These are phyloP conservation scores for Wickerhamomyces canadensis DNA, from an alignment of 805 yeast species.

Conservation along the genomic window DNA sequence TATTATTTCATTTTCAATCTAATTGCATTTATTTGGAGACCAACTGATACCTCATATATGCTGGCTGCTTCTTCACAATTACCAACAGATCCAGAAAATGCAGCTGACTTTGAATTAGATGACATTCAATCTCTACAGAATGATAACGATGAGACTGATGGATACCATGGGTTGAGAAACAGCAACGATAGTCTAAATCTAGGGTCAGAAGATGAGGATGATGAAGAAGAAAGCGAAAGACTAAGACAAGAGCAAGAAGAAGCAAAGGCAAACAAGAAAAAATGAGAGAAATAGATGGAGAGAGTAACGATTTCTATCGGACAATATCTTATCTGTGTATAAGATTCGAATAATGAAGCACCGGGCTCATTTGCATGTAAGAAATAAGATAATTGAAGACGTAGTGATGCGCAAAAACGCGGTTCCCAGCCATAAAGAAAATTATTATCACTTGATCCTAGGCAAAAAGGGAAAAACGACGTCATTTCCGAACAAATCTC, in stretches of 20 bases:
- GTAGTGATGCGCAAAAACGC: too few species aligned
- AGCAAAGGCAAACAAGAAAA: conserved; percentile 1
- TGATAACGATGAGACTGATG: conserved; percentile 34
- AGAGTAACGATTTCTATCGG: too few species aligned
- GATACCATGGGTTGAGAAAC: conserved; percentile 21
- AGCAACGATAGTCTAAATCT: conserved; percentile 24
- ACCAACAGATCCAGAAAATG: conserved; percentile 72
- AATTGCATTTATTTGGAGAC: conserved; percentile 93
- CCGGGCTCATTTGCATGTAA: too few species aligned
- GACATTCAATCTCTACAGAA: conserved; percentile 42
- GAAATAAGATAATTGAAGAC: too few species aligned
- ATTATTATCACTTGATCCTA: too few species aligned
- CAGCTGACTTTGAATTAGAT: conserved; percentile 61
- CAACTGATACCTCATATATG: conserved; percentile 91
- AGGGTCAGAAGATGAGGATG: conserved; percentile 17
- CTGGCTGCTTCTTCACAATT: conserved; percentile 91
- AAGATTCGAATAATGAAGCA: too few species aligned
- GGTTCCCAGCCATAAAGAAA: too few species aligned
- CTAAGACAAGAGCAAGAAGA: conserved; percentile 2
- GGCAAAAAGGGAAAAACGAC: too few species aligned
- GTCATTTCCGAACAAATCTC: too few species aligned
- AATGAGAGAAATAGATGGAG: too few species aligned
- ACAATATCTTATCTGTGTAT: too few species aligned
- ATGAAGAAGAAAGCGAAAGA: conserved; percentile 3
- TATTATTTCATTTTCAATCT: conserved; percentile 80